Percentiles rank a stretch among this genome's conserved stretches.
These are phyloP conservation scores for Nicotiana attenuata DNA, from an alignment of 257 asterid species.

Conservation along the genomic window DNA sequence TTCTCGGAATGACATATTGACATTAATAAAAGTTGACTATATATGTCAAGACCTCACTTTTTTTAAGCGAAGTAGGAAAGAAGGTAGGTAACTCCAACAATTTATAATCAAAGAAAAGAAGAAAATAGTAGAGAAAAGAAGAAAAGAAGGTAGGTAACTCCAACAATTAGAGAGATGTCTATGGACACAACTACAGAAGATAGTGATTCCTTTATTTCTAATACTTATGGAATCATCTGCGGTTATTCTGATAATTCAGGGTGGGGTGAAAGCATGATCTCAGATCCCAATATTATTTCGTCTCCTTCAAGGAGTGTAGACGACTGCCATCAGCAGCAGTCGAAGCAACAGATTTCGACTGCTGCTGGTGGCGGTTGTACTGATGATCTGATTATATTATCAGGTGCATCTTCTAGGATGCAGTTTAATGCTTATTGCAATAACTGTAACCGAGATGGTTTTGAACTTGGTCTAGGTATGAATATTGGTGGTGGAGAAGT, in stretches of 20 bases:
- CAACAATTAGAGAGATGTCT: not conserved
- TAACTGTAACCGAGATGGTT: too few species aligned
- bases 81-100: too few species aligned
- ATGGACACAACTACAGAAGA: not conserved
- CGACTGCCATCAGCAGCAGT: not conserved
- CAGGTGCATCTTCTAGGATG: too few species aligned
- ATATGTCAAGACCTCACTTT: not conserved
- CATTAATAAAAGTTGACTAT: not conserved
- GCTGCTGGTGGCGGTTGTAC: not conserved
- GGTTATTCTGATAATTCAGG: not conserved
- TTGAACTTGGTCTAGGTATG: slow-evolving; percentile 6
- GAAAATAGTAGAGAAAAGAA: too few species aligned
- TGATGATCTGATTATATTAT: not conserved
- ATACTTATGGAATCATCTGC: not conserved
- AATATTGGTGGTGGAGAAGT: slow-evolving; percentile 46
- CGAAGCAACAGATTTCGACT: not conserved
- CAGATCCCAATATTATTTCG: not conserved
- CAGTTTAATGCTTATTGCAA: not conserved
- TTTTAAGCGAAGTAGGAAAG: not conserved
- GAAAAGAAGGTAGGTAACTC: not conserved
- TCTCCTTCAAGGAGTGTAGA: not conserved
- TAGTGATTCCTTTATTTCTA: not conserved
- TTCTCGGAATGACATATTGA: not conserved
- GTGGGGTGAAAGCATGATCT: not conserved
- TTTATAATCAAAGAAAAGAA: too few species aligned